Conservation (phyloP, 805 yeast species). For the Kuraishia ogatae region DNA sequence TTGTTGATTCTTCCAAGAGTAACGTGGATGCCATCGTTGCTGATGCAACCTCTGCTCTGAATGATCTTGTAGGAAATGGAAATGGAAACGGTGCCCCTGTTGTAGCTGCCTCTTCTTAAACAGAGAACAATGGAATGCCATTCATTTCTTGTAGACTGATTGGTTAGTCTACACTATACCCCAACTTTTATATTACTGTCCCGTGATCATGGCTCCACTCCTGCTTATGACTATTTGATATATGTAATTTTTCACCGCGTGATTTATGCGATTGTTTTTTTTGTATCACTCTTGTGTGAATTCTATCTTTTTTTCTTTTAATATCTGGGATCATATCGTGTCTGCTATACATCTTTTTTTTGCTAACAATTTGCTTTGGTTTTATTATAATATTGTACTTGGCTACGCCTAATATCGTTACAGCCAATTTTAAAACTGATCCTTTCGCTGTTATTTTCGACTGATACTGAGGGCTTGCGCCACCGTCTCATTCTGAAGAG, state of each 20-base stretch:
- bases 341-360: neutral
- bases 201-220: no score
- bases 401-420: neutral
- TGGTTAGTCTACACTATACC: no score
- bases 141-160: no score
- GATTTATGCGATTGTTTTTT: no score
- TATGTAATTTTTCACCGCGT: no score
- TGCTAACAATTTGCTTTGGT: neutral
- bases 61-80: neutral
- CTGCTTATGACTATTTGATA: no score
- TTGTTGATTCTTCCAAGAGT: constrained; percentile 14
- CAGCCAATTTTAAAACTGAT: neutral
- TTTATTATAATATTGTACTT: neutral
- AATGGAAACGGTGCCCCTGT: neutral
- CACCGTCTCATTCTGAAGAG: neutral
- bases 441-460: neutral
- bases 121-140: no score
- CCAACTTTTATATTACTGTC: no score
- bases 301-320: no score
- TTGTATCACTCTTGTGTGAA: neutral
- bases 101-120: neutral
- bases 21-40: constrained; percentile 14
- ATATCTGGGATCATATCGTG: neutral
- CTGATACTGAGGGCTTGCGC: neutral
- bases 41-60: constrained; percentile 3